phyloP scores from a whole-genome alignment of 208 protist genomes.

The Trypanosoma avium region DNA sequence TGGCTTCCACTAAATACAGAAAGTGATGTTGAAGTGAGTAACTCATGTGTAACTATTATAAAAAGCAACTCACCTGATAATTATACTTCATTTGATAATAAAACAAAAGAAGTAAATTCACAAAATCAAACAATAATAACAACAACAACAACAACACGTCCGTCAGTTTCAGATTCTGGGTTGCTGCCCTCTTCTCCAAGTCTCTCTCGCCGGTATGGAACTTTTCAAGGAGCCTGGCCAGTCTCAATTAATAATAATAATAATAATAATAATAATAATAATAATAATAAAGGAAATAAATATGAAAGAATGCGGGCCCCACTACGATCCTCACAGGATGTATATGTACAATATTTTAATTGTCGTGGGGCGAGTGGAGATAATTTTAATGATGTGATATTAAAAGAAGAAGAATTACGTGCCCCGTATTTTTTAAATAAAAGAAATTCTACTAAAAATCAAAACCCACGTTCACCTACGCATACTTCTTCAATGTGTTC shows the following conservation, averaged over 20 bases:
- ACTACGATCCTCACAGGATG: constrained; percentile 48
- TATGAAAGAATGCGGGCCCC: background rate
- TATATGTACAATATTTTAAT: constrained; percentile 80
- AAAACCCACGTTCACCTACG: no score
- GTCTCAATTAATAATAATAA: background rate
- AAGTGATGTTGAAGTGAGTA: constrained; percentile 11
- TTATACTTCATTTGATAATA: background rate
- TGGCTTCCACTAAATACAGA: constrained; percentile 51
- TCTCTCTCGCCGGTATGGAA: constrained; percentile 37
- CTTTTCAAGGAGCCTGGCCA: constrained; percentile 28
- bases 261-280: no score
- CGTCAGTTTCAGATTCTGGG: background rate
- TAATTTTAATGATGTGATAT: constrained; percentile 62
- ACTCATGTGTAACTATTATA: background rate
- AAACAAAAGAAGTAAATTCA: background rate
- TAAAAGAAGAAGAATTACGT: constrained; percentile 59
- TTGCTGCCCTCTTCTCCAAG: background rate
- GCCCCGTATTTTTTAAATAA: constrained; percentile 58
- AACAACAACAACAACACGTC: background rate
- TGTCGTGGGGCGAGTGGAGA: constrained; percentile 58
- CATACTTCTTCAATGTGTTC: no score
- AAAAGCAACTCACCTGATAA: background rate
- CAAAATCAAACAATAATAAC: background rate
- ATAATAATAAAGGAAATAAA: background rate
- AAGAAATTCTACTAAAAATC: no score